These are phyloP conservation scores for Bocquillonia castaneifolia DNA, from an alignment of 441 rosid species.

Conservation along the genomic window DNA sequence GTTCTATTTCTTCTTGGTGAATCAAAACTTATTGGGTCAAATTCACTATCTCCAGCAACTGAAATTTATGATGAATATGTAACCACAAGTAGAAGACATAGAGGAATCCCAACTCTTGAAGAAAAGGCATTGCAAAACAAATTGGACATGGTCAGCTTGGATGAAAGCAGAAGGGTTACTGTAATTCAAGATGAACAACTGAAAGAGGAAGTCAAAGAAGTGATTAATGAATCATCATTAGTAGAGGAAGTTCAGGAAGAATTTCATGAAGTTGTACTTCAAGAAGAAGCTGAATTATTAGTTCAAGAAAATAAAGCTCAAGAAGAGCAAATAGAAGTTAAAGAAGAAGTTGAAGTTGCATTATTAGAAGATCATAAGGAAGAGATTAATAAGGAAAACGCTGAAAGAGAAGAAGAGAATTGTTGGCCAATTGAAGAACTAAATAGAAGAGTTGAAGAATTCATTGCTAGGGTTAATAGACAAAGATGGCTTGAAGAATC, in stretches of 20 bases:
- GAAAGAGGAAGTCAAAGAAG: too few relatives aligned
- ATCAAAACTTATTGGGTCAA: conserved; percentile 31
- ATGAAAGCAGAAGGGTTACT: neutral
- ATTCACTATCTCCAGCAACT: conserved; percentile 8
- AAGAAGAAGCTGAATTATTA: too few relatives aligned
- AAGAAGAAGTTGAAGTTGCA: too few relatives aligned
- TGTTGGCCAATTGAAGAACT: conserved; percentile 50
- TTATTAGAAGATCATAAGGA: too few relatives aligned
- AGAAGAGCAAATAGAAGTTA: too few relatives aligned
- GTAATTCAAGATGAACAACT: neutral
- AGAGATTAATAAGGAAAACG: too few relatives aligned
- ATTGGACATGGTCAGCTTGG: conserved; percentile 3
- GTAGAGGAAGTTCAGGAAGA: too few relatives aligned
- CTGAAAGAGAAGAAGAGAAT: conserved; percentile 26
- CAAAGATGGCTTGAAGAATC: conserved; percentile 59
- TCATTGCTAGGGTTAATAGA: conserved; percentile 59
- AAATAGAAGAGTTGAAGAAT: conserved; percentile 48
- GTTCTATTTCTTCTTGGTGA: conserved; percentile 48
- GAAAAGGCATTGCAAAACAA: conserved; percentile 15
- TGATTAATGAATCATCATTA: too few relatives aligned
- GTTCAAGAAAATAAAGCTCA: conserved; percentile 4
- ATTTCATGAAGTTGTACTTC: too few relatives aligned
- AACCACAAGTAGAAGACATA: conserved; percentile 27
- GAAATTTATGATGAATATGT: conserved; percentile 47
- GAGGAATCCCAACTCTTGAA: conserved; percentile 16